A percentile compares a stretch with the other conserved stretches of the same genome.
phyloP scores from a whole-genome alignment of 345 rosid species.

The Anastatica hierochuntica region DNA sequence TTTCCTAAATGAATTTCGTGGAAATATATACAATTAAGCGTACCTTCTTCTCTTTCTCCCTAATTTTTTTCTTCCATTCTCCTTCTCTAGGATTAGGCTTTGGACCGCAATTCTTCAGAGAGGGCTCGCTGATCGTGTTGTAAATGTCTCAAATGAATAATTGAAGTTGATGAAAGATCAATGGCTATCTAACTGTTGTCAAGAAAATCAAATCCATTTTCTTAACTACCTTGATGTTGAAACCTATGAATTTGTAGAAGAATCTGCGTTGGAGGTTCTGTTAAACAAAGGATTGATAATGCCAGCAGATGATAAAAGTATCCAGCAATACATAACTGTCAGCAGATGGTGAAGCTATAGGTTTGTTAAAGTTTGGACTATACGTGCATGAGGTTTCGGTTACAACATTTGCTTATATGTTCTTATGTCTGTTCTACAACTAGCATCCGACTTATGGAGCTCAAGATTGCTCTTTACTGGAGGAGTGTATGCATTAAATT shows the following conservation, averaged over 20 bases:
- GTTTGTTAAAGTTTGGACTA: constrained; percentile 28
- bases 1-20: too few species aligned
- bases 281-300: constrained; percentile 48
- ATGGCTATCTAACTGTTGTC: constrained; percentile 72
- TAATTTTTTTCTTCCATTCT: neutral
- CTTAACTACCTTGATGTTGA: constrained; percentile 89
- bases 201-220: constrained; percentile 63
- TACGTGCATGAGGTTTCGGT: constrained; percentile 2
- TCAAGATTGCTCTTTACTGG: constrained; percentile 82
- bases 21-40: too few species aligned
- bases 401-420: constrained; percentile 3
- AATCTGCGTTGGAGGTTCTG: constrained; percentile 67
- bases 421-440: constrained; percentile 11
- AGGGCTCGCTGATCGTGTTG: constrained; percentile 86
- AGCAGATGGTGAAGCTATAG: constrained; percentile 35
- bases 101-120: constrained; percentile 77
- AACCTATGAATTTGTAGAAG: constrained; percentile 81
- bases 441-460: constrained; percentile 57
- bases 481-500: constrained; percentile 60
- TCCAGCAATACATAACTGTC: constrained; percentile 44
- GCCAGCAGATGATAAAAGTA: constrained; percentile 39
- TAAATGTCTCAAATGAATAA: constrained; percentile 70
- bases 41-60: neutral
- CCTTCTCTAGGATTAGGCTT: constrained; percentile 59
- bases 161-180: constrained; percentile 71